These are phyloP conservation scores for Suillus cothurnatus DNA, from an alignment of 768 basidiomycete genomes.

Conservation along the genomic window DNA sequence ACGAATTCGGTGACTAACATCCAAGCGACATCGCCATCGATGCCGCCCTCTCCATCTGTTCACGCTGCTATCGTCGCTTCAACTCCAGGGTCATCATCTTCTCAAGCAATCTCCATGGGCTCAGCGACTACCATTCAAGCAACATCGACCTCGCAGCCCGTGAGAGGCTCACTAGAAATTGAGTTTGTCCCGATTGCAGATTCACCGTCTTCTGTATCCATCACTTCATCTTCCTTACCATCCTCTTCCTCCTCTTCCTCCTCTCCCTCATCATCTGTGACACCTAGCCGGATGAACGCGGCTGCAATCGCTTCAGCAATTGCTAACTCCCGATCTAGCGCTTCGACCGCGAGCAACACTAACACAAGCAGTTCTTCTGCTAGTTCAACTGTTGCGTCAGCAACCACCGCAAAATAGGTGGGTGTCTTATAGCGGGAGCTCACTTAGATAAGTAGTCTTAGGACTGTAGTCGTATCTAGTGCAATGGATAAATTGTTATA, in stretches of 20 bases:
- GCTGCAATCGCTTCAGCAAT: slow-evolving; percentile 23
- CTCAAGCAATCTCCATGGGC: not conserved
- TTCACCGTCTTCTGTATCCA: slow-evolving; percentile 3
- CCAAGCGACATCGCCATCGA: not conserved
- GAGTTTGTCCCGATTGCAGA: slow-evolving; percentile 21
- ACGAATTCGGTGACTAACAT: not conserved
- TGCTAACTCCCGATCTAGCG: slow-evolving; percentile 9
- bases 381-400: slow-evolving; percentile 15
- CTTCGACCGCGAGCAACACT: slow-evolving; percentile 2
- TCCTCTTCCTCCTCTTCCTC: slow-evolving; percentile 5
- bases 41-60: not conserved
- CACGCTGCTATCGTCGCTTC: not conserved
- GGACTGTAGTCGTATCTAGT: too few species aligned
- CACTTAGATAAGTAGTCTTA: too few species aligned
- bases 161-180: slow-evolving; percentile 20
- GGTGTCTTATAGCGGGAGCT: too few species aligned
- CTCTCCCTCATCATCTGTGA: slow-evolving; percentile 3
- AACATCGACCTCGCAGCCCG: slow-evolving; percentile 1
- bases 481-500: too few species aligned
- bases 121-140: slow-evolving; percentile 5
- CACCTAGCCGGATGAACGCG: slow-evolving; percentile 15
- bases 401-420: not conserved
- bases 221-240: not conserved
- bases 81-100: not conserved
- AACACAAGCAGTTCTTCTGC: slow-evolving; percentile 7